Conservation (phyloP, 495 filamentous ascomycete genomes). For the Daldinia decipiens region DNA sequence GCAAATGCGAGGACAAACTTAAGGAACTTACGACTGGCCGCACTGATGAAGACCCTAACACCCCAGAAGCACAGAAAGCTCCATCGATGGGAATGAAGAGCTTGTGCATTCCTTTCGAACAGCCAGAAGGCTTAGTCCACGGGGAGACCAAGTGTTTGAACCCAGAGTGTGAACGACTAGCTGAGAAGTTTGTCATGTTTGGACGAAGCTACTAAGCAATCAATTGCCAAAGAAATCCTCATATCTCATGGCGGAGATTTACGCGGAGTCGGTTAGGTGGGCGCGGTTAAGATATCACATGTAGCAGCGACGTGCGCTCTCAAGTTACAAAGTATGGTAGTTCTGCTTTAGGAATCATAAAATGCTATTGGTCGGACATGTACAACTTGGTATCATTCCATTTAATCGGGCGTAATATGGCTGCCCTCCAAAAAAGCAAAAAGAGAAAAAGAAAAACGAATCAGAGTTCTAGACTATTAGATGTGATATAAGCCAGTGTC, state of each 20-base stretch:
- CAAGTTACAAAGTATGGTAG: conserved; percentile 11
- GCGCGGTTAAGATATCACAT: conserved; percentile 30
- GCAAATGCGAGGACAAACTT: conserved; percentile 90
- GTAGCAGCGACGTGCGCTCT: conserved; percentile 15
- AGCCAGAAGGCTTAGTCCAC: conserved; percentile 79
- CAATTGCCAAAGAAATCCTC: conserved; percentile 5
- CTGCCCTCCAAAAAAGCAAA: background rate
- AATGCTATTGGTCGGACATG: conserved; percentile 9
- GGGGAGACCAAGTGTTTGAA: conserved; percentile 90
- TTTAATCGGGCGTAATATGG: background rate
- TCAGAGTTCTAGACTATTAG: background rate
- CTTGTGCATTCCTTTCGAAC: conserved; percentile 96
- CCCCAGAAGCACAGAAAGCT: conserved; percentile 78
- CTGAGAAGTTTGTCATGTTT: conserved; percentile 88
- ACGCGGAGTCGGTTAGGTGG: conserved; percentile 20
- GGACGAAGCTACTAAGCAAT: conserved; percentile 69
- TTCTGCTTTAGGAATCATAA: conserved; percentile 23
- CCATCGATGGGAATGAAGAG: conserved; percentile 98
- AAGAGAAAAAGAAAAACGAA: background rate
- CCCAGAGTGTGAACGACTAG: conserved; percentile 77
- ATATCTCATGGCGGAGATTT: conserved; percentile 21
- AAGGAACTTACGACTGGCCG: conserved; percentile 86
- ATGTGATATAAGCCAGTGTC: background rate
- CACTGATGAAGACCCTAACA: conserved; percentile 67
- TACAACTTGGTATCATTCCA: background rate